These are phyloP conservation scores for Naganishia vishniacii DNA, from an alignment of 768 basidiomycete species.

Conservation along the genomic window DNA sequence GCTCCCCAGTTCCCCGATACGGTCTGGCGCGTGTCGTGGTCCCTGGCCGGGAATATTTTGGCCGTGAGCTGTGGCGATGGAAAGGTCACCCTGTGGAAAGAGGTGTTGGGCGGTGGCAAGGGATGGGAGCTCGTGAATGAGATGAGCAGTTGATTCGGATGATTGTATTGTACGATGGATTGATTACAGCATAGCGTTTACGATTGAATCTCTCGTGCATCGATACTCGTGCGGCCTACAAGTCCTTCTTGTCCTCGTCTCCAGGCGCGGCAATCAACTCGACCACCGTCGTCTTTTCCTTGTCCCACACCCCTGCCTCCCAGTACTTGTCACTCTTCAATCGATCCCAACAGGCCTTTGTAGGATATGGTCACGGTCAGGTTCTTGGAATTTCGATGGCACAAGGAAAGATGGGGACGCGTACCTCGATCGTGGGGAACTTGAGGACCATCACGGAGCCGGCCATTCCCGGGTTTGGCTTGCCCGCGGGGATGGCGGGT, in stretches of 20 bases:
- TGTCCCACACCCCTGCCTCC: conserved; percentile 44
- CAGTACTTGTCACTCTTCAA: conserved; percentile 43
- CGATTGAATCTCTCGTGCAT: not conserved
- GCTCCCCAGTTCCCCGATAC: conserved; percentile 89
- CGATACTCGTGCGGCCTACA: not conserved
- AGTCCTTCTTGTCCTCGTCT: conserved; percentile 16
- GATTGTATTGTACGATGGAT: no score
- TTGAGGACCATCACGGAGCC: conserved; percentile 33
- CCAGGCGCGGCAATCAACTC: conserved; percentile 33
- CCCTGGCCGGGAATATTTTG: conserved; percentile 87
- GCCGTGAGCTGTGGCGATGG: conserved; percentile 97
- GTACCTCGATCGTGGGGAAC: conserved; percentile 35
- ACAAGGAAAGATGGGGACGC: no score
- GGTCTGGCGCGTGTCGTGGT: conserved; percentile 99
- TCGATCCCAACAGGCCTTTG: conserved; percentile 33
- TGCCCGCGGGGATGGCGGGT: conserved; percentile 1
- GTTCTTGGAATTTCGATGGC: no score
- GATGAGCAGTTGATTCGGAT: conserved; percentile 64
- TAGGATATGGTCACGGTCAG: no score
- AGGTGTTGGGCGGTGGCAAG: conserved; percentile 71
- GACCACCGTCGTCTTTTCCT: conserved; percentile 37
- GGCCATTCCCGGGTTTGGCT: conserved; percentile 28
- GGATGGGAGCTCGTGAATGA: conserved; percentile 96
- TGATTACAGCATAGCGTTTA: not conserved
- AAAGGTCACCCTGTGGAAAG: conserved; percentile 97